phyloP scores from a whole-genome alignment of 768 basidiomycete species.

The Lentinula detonsa region DNA sequence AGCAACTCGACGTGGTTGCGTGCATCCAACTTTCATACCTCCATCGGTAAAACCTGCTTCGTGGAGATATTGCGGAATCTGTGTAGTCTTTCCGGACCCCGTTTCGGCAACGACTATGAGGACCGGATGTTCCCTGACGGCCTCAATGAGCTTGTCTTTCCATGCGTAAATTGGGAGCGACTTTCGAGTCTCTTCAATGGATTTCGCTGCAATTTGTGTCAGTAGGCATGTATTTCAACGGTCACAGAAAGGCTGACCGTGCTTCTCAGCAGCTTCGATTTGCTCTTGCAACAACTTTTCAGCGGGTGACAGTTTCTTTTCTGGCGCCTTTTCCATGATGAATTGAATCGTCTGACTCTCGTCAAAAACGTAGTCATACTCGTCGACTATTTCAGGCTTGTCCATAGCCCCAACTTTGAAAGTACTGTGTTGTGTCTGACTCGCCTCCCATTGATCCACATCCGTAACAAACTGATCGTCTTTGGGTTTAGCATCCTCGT shows the following conservation, averaged over 20 bases:
- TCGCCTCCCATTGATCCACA: conserved; percentile 95
- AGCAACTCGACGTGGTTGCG: conserved; percentile 96
- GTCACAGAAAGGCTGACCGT: conserved; percentile 46
- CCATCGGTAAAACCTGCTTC: conserved; percentile 91
- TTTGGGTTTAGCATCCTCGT: conserved; percentile 88
- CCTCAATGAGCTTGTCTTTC: conserved; percentile 83
- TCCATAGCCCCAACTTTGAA: conserved; percentile 93
- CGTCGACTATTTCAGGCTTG: conserved; percentile 71
- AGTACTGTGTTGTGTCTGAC: conserved; percentile 83
- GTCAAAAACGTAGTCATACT: conserved; percentile 97
- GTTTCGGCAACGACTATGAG: conserved; percentile 98
- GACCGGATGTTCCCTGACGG: conserved; percentile 88
- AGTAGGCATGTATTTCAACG: not conserved
- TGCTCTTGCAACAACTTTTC: conserved; percentile 82
- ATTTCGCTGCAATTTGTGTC: conserved; percentile 48
- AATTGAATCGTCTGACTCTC: conserved; percentile 96
- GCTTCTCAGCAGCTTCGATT: conserved; percentile 87
- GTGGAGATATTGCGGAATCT: conserved; percentile 95
- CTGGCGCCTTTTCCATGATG: conserved; percentile 77
- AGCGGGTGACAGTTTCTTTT: conserved; percentile 69
- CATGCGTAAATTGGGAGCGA: conserved; percentile 88
- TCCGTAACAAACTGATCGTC: conserved; percentile 96
- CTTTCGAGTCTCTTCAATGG: conserved; percentile 92
- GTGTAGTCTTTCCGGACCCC: conserved; percentile 98
- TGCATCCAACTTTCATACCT: conserved; percentile 90